Evolutionary conservation across 1,139 yeast species (phyloP).

Genomic region (Diutina ranongensis): DNA sequence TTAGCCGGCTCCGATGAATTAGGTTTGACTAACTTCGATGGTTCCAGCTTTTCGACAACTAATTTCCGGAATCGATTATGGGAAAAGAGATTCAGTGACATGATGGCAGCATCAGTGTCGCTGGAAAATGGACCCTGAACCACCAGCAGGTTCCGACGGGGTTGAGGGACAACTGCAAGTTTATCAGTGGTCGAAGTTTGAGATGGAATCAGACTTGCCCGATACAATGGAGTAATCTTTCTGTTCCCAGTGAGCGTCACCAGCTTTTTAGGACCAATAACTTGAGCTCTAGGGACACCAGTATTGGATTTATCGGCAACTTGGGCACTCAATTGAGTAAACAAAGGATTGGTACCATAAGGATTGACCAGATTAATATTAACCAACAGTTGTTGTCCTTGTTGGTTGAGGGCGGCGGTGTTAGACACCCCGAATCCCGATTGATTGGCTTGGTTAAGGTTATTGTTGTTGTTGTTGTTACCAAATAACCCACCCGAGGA

Average conservation of each 20-base stretch:
- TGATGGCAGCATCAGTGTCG: conserved; percentile 52
- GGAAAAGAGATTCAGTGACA: conserved; percentile 62
- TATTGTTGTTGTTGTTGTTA: conserved; percentile 8
- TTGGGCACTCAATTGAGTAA: conserved; percentile 12
- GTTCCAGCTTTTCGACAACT: conserved; percentile 27
- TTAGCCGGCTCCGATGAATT: conserved; percentile 12
- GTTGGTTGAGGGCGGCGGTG: neutral
- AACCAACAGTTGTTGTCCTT: conserved; percentile 19
- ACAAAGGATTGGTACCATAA: conserved; percentile 60
- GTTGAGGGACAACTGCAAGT: conserved; percentile 10
- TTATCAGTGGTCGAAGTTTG: conserved; percentile 9
- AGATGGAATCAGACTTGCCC: conserved; percentile 10
- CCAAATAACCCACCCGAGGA: conserved; percentile 22
- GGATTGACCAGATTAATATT: conserved; percentile 54
- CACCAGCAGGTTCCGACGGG: conserved; percentile 12
- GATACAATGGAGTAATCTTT: conserved; percentile 41
- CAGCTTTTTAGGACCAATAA: conserved; percentile 32
- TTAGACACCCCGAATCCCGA: conserved; percentile 9
- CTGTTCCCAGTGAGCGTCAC: conserved; percentile 47
- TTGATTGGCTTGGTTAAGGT: conserved; percentile 9
- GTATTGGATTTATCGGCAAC: conserved; percentile 7
- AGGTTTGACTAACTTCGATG: conserved; percentile 17
- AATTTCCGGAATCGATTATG: conserved; percentile 45
- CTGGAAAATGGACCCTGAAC: conserved; percentile 10
- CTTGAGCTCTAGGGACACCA: conserved; percentile 44